Evolutionary conservation across 441 rosid species (phyloP), one percentile per base, ranked within the genome.

Genomic region (Brassica hybrid): DNA sequence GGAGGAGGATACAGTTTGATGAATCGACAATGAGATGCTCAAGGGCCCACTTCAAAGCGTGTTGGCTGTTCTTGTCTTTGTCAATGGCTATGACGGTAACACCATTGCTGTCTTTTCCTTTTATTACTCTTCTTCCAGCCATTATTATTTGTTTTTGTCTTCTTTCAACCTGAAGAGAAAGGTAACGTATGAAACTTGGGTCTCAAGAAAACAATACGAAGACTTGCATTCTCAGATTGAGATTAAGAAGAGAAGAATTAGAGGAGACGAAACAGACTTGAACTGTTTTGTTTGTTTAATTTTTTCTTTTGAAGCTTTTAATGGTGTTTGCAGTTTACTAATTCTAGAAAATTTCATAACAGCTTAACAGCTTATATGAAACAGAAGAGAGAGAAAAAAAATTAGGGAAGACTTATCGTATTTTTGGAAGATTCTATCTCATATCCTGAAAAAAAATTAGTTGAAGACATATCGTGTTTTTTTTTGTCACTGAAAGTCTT

Each of bases 11-110:
- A 58, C 89, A 88, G 4, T 59, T 52, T 13, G 83, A 78, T 23
- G 16, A 69, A 13, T 76, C 41, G 52, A 30, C 19, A 7, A 86
- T 16, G 17, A 90, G 82, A 57, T 90, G 84, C 11, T 91, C 94
- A 21, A 85, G 81, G 2, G 95, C 91, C 97, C 97, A 93, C 67
- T 83, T 91, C 23, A 89, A 83, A 1, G 95, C 98, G 32, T 32
- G 75, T 58, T 89, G 90, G 88, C 95, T 91, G 81, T 85, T 88
- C 85, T 79, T 93, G 74, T 86, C 91, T 12, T 13, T 82, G 74
- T 89, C 94, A 48, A 91, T 75, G 7, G 94, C 95, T 52, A 93
- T 71, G 11, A 86, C 93, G 4, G 88, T 88, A 5, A 23, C 45
- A 5, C 36, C 36, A 19, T 61, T 25, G 73, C 32, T 58, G 27